These are phyloP conservation scores for Diaporthe sp. DNA, from an alignment of 2,329 filamentous ascomycete species.

Conservation along the genomic window DNA sequence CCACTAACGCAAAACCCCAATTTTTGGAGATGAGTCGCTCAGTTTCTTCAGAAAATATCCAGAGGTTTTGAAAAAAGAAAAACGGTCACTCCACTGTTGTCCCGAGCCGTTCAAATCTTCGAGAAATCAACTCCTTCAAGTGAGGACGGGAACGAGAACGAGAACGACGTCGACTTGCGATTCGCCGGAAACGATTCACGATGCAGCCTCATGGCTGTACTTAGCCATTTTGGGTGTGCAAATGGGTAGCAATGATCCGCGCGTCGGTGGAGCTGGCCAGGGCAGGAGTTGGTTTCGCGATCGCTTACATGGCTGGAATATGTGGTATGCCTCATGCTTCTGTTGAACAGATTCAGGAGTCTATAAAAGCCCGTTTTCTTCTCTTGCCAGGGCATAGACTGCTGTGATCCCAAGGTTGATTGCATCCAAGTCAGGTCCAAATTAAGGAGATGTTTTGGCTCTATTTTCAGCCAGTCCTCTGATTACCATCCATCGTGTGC, in stretches of 20 bases:
- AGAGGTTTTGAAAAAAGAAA: no score
- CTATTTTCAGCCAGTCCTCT: not conserved
- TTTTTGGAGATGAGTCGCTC: not conserved
- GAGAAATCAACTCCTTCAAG: not conserved
- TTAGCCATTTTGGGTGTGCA: not conserved
- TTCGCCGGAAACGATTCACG: not conserved
- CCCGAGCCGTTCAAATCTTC: no score
- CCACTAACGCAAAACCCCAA: not conserved
- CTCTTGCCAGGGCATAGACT: not conserved
- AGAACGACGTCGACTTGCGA: not conserved
- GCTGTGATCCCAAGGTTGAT: no score
- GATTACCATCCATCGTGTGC: not conserved
- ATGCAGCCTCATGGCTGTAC: not conserved
- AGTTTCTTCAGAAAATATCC: not conserved
- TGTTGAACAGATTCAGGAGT: not conserved
- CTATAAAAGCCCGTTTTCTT: not conserved
- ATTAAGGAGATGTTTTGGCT: not conserved
- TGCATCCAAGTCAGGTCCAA: not conserved
- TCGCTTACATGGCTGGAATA: not conserved
- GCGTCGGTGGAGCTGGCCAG: not conserved
- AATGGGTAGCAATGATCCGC: not conserved
- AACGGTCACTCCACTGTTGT: not conserved
- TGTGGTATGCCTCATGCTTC: not conserved
- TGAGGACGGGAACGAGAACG: constrained; percentile 17
- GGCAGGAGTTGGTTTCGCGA: not conserved